These are phyloP conservation scores for Macadamia integrifolia DNA, from an alignment of 164 flowering plant genomes.

Conservation along the genomic window DNA sequence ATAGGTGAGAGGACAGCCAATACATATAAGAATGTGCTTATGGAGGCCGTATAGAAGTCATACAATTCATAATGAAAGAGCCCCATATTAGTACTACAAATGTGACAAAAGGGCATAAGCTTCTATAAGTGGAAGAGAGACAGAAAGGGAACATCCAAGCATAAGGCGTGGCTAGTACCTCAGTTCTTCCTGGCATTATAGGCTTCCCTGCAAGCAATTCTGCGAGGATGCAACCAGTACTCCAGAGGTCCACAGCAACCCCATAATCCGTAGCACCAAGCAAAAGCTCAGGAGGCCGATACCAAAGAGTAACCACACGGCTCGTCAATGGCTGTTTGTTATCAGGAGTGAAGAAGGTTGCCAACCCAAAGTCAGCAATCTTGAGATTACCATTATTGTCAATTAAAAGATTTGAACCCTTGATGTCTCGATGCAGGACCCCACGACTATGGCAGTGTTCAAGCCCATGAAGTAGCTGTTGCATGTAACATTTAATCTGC, in stretches of 20 bases:
- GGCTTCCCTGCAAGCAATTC: slow-evolving; percentile 83
- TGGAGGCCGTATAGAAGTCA: no score
- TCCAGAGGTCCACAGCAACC: slow-evolving; percentile 83
- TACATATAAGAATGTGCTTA: no score
- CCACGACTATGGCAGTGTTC: slow-evolving; percentile 86
- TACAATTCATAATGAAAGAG: no score
- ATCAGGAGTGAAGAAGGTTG: slow-evolving; percentile 51
- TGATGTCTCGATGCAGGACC: slow-evolving; percentile 85
- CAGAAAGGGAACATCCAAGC: no score
- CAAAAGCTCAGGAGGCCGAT: slow-evolving; percentile 91
- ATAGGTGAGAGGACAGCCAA: no score
- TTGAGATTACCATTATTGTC: slow-evolving; percentile 66
- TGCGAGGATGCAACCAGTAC: slow-evolving; percentile 90
- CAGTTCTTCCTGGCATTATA: slow-evolving; percentile 95
- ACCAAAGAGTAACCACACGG: slow-evolving; percentile 92
- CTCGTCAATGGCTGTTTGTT: slow-evolving; percentile 78
- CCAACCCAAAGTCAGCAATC: slow-evolving; percentile 85
- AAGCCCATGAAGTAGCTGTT: slow-evolving; percentile 71
- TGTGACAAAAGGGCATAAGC: no score
- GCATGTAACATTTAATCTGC: slow-evolving; percentile 91
- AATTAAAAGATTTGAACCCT: slow-evolving; percentile 82
- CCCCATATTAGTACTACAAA: no score
- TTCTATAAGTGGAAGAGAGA: no score
- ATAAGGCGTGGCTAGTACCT: slow-evolving; percentile 35
- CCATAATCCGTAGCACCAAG: slow-evolving; percentile 90